A percentile compares a stretch with the other conserved stretches of the same genome.
Conservation (phyloP, 2,329 filamentous ascomycete genomes). For the Fusarium goolgardi region DNA sequence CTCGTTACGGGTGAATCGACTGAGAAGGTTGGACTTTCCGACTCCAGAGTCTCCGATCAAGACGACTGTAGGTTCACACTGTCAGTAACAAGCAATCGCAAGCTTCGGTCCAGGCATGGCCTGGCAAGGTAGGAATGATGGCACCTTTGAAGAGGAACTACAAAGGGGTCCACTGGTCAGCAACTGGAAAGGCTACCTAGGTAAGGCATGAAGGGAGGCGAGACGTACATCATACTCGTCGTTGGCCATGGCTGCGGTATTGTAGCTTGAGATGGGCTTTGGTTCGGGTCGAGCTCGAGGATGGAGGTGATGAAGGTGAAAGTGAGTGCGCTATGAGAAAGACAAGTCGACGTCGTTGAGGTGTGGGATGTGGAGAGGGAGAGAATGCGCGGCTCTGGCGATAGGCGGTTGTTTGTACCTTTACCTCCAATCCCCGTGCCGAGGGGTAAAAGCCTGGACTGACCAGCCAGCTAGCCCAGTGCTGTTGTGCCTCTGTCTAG, state of each 20-base stretch:
- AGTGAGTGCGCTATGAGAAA: slow-evolving; percentile 43
- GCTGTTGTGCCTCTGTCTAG: slow-evolving; percentile 12
- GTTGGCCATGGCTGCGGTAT: slow-evolving; percentile 84
- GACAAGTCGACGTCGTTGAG: slow-evolving; percentile 47
- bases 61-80: slow-evolving; percentile 73
- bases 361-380: slow-evolving; percentile 51
- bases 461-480: slow-evolving; percentile 9
- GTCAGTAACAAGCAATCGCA: slow-evolving; percentile 49
- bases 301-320: slow-evolving; percentile 33
- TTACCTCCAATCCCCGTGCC: slow-evolving; percentile 39
- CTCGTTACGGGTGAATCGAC: slow-evolving; percentile 99
- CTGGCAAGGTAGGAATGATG: slow-evolving; percentile 43
- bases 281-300: slow-evolving; percentile 24
- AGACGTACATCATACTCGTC: slow-evolving; percentile 98
- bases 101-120: slow-evolving; percentile 31
- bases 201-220: slow-evolving; percentile 25
- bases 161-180: slow-evolving; percentile 50
- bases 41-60: slow-evolving; percentile 99
- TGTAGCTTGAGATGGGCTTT: slow-evolving; percentile 33
- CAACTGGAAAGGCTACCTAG: slow-evolving; percentile 40
- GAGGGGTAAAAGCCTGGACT: slow-evolving; percentile 45
- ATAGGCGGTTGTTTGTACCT: slow-evolving; percentile 48
- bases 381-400: slow-evolving; percentile 51
- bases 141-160: slow-evolving; percentile 99
- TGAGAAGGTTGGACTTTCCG: slow-evolving; percentile 99